Percentiles rank a stretch among this genome's conserved stretches.
phyloP scores from a whole-genome alignment of 192 early-diverging fungal species.

The Anaeromyces robustus region DNA sequence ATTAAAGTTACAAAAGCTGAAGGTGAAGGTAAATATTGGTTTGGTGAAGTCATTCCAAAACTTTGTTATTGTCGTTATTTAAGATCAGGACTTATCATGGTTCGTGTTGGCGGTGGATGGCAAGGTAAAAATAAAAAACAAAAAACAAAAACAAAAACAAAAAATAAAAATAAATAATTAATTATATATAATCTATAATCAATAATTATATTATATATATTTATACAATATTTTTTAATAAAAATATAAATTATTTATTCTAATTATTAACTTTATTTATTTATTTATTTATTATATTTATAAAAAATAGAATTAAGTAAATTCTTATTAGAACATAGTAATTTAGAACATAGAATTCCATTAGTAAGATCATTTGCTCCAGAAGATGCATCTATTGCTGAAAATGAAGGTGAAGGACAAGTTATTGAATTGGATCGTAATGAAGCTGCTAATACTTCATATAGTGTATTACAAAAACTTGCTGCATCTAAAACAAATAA shows the following conservation, averaged over 20 bases:
- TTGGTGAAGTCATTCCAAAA: constrained; percentile 44
- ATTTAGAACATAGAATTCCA: neutral
- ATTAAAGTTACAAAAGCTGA: constrained; percentile 22
- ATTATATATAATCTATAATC: no score
- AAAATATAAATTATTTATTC: no score
- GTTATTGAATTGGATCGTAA: neutral
- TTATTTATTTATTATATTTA: neutral
- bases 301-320: neutral
- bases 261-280: no score
- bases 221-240: no score
- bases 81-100: constrained; percentile 46
- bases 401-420: neutral
- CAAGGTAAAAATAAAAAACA: neutral
- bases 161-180: no score
- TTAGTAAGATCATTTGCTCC: neutral
- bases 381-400: neutral
- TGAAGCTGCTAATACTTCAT: neutral
- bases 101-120: constrained; percentile 52
- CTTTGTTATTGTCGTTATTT: constrained; percentile 46
- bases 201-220: no score
- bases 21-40: constrained; percentile 47
- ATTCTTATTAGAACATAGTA: neutral
- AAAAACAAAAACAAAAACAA: no score
- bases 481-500: neutral
- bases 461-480: neutral